Base-by-base conservation (phyloP, 768 basidiomycete species). In the Cyclocybe cylindracea region DNA sequence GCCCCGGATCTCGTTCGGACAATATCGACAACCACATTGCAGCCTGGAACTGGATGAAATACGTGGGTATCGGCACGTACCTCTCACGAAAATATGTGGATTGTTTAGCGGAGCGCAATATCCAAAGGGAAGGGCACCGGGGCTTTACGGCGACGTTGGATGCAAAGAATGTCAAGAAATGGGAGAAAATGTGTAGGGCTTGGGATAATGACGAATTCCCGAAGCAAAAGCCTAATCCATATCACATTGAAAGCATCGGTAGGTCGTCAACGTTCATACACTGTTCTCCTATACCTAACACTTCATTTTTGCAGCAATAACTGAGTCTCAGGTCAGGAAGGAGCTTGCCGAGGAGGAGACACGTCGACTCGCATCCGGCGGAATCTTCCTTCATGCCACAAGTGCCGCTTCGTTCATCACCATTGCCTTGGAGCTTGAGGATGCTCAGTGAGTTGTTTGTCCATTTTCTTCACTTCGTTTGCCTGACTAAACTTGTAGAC, bases 41-140 rank as follows among this genome's bases (percentile, higher is more conserved):
- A 2, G 46, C 58, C 41, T 55, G 53, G 39, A 69, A 69, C 49
- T 68, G 65, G 65, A 34, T 51, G 35, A 68, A 65, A 38, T 44
- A 60, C n/a, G 35, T 48, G 5, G 44, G 19, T 4, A 39, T 69
- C 33, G 37, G 48, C 7, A 11, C 7, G 7, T 33, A 33, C 1
- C 13, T 49, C 7, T 29, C 40, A 16, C 37, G 32, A 19, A 39
- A n/a, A 9, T 41, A 29, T 13, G 16, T 32, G 4, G 13, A 31
- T 32, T n/a, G 37, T 2, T 14, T 49, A 4, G 48, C 38, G 9
- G 11, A 18, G 48, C n/a, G 10, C 11, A 9, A n/a, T n/a, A n/a
- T n/a, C n/a, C n/a, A n/a, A n/a, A n/a, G n/a, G n/a, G n/a, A n/a
- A n/a, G n/a, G n/a, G 14, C 24, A 2, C 5, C 19, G 29, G 18